Evolutionary conservation across 176 grass and related monocot species (phyloP).

Genomic region (Paspalum notatum): DNA sequence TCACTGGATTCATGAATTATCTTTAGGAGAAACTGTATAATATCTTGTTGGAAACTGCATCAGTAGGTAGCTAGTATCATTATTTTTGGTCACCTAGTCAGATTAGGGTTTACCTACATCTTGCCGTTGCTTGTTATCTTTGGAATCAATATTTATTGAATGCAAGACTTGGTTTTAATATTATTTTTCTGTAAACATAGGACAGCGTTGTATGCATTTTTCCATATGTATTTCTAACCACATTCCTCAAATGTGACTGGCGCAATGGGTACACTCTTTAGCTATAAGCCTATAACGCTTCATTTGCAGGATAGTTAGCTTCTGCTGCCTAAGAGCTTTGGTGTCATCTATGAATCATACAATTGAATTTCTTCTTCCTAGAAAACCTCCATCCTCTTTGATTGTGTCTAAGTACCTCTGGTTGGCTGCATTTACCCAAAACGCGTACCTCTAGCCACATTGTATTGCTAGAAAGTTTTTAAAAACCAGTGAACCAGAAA

Average conservation of each 20-base stretch:
- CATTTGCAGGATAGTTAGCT: not conserved
- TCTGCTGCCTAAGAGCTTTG: no score
- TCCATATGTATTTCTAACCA: not conserved
- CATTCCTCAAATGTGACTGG: not conserved
- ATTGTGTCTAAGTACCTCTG: not conserved
- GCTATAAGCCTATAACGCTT: not conserved
- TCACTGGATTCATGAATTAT: not conserved
- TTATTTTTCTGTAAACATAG: not conserved
- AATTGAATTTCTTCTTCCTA: conserved; percentile 1
- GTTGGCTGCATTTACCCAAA: not conserved
- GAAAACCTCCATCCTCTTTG: not conserved
- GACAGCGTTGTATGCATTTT: not conserved
- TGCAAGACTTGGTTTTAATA: not conserved
- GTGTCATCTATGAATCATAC: not conserved
- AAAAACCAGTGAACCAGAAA: not conserved
- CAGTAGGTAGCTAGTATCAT: not conserved
- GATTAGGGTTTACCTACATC: conserved; percentile 12
- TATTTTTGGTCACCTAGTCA: not conserved
- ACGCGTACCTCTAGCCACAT: not conserved
- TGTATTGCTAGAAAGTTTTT: not conserved
- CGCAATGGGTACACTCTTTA: not conserved
- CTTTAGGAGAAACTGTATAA: not conserved
- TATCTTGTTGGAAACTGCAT: conserved; percentile 10
- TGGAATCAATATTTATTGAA: not conserved
- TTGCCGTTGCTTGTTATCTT: not conserved